Base-by-base conservation (phyloP, 2,329 filamentous ascomycete genomes). In the Stagonosporopsis vannaccii region DNA sequence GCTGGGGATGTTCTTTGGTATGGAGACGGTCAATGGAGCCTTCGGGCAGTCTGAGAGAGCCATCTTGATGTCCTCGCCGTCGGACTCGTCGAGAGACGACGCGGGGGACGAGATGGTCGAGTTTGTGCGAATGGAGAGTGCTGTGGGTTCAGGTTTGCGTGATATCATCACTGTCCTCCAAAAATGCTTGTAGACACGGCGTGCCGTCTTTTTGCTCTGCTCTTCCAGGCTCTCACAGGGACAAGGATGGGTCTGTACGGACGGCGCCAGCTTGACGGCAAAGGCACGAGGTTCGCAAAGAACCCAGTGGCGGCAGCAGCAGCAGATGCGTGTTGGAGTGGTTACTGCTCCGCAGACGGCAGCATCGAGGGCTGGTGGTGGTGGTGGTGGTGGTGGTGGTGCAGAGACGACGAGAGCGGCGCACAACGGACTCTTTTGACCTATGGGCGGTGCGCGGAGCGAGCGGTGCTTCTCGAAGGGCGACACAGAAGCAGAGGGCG, bases 1-100 rank as follows among this genome's bases (percentile, higher is more conserved):
- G 57, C 75, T 75, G 49, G 73, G 69, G 37, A 71, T 72, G 61
- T 65, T 74, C 59, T 68, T 72, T 37, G 80, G 80, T 72, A 81
- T 81, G 22, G 79, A 75, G 47, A 85, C 80, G 62, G 79, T 84
- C 62, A 83, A 71, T 28, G 82, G 81, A 9, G 78, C 70, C 36
- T 66, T 62, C 42, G 74, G 56, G 62, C 73, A 75, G 50, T 83
- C 80, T 56, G 78, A 78, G 80, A 83, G 81, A 71, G 78, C 76
- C 73, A 74, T 75, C 35, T 73, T 79, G 75, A 70, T 76, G 72
- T 82, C 78, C 74, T 80, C 78, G 77, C 80, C 79, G 44, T 75
- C 69, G 36, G 65, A 65, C 32, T 70, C 70, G 51, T 56, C 59
- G 49, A 69, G 58, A 22, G 73, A 73, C 5, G 66, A 62, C 17